phyloP scores from a whole-genome alignment of 352 stramenopile genomes.

The Pythium vanterpoolii region DNA sequence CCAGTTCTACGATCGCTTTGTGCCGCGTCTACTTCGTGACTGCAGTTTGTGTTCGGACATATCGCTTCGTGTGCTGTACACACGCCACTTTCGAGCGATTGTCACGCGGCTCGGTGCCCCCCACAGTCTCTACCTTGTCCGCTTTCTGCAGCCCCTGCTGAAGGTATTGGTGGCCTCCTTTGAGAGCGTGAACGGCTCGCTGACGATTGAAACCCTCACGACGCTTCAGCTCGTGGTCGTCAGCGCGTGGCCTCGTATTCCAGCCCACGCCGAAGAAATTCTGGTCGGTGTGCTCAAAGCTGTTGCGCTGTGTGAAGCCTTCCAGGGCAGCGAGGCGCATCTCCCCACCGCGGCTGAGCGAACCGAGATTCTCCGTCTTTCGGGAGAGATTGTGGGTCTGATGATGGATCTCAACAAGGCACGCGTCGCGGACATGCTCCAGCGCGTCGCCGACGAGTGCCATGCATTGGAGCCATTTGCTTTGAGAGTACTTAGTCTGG shows the following conservation, averaged over 20 bases:
- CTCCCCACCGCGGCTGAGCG: slow-evolving; percentile 12
- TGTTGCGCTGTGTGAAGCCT: slow-evolving; percentile 60
- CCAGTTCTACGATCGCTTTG: slow-evolving; percentile 66
- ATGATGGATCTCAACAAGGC: slow-evolving; percentile 14
- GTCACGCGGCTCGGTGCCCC: slow-evolving; percentile 53
- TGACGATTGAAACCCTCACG: slow-evolving; percentile 59
- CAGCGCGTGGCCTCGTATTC: slow-evolving; percentile 64
- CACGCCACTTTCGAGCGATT: slow-evolving; percentile 45
- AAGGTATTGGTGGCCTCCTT: slow-evolving; percentile 70
- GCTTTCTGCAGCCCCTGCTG: slow-evolving; percentile 75
- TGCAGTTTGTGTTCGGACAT: slow-evolving; percentile 64
- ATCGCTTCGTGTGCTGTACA: slow-evolving; percentile 48
- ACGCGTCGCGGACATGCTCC: slow-evolving; percentile 3
- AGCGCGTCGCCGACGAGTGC: slow-evolving; percentile 17
- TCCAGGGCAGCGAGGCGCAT: slow-evolving; percentile 30
- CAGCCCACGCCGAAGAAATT: slow-evolving; percentile 62
- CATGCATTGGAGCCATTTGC: slow-evolving; percentile 22
- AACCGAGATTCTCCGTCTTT: slow-evolving; percentile 11
- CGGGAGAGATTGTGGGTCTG: slow-evolving; percentile 18
- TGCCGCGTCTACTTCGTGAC: slow-evolving; percentile 57
- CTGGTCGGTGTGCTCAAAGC: slow-evolving; percentile 66
- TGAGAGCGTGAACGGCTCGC: slow-evolving; percentile 48
- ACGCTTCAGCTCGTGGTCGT: slow-evolving; percentile 50
- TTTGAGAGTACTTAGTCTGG: neutral
- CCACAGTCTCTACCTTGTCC: slow-evolving; percentile 64